Percentiles rank a stretch among this genome's conserved stretches.
phyloP scores from a whole-genome alignment of 331 rosid species.

The Quercus phellos region DNA sequence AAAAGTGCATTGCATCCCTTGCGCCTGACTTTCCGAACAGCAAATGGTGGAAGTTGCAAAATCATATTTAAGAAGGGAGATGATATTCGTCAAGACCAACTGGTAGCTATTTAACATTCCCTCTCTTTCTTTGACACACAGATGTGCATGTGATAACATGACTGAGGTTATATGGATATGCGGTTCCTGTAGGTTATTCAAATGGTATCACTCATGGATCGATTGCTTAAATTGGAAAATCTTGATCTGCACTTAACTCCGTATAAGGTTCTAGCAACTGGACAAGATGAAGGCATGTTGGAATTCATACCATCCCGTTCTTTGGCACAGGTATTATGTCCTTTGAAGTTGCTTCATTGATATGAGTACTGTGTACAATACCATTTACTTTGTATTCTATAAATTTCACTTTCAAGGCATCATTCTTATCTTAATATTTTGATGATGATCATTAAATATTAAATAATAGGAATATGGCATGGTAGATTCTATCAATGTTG shows the following conservation, averaged over 20 bases:
- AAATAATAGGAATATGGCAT: background rate
- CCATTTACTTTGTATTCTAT: background rate
- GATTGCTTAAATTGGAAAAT: conserved; percentile 87
- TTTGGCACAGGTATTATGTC: conserved; percentile 64
- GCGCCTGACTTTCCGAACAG: conserved; percentile 87
- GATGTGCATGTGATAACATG: background rate
- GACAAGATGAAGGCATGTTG: conserved; percentile 99
- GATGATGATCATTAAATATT: background rate
- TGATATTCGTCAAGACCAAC: conserved; percentile 94
- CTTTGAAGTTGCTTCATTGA: conserved; percentile 6
- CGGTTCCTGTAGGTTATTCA: conserved; percentile 75
- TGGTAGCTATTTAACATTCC: conserved; percentile 47
- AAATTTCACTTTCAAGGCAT: background rate
- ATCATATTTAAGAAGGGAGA: conserved; percentile 96
- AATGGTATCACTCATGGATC: conserved; percentile 97
- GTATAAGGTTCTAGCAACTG: conserved; percentile 91
- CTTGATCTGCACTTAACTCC: conserved; percentile 93
- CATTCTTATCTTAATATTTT: background rate
- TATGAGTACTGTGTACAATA: conserved; percentile 4
- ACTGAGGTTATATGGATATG: conserved; percentile 17
- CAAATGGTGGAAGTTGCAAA: conserved; percentile 72
- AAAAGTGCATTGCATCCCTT: conserved; percentile 94
- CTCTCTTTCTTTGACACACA: conserved; percentile 11
- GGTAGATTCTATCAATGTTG: background rate
- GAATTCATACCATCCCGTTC: conserved; percentile 92